A percentile compares a stretch with the other conserved stretches of the same genome.
Evolutionary conservation across 1,284 basidiomycete genomes (phyloP).

Genomic region (Volvariella surrecta): DNA sequence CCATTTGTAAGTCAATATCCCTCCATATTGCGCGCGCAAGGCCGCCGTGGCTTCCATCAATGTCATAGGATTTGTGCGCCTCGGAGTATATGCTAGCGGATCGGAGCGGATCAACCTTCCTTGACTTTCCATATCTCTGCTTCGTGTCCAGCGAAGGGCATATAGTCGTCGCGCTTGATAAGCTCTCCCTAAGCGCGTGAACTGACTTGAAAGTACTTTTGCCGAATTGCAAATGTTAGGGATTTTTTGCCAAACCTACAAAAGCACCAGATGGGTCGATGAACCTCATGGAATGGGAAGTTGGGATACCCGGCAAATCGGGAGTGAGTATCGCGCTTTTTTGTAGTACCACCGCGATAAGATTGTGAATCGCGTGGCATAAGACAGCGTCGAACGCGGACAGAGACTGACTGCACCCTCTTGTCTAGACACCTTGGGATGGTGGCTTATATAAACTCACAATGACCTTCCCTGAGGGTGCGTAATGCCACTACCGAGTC

Average conservation of each 20-base stretch:
- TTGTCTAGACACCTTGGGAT: conserved; percentile 87
- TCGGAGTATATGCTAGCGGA: too few species aligned
- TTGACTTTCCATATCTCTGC: too few species aligned
- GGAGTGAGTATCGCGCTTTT: conserved; percentile 44
- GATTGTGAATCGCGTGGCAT: neutral
- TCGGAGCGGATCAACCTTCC: too few species aligned
- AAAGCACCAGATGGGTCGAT: conserved; percentile 90
- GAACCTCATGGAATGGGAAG: conserved; percentile 98
- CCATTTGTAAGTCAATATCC: conserved; percentile 74
- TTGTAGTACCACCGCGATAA: conserved; percentile 1
- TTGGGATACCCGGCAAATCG: conserved; percentile 86
- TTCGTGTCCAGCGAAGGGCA: too few species aligned
- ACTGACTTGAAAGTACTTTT: too few species aligned
- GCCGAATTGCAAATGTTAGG: too few species aligned
- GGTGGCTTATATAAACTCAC: conserved; percentile 89
- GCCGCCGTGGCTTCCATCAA: too few species aligned
- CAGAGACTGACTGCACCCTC: conserved; percentile 9
- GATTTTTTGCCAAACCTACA: conserved; percentile 91
- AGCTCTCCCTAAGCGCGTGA: too few species aligned
- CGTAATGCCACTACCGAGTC: conserved; percentile 13
- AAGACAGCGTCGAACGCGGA: neutral
- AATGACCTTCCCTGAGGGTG: conserved; percentile 95
- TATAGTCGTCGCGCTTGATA: too few species aligned
- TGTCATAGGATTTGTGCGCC: too few species aligned
- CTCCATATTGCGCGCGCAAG: too few species aligned